Percentiles rank a stretch among this genome's conserved stretches.
phyloP scores from a whole-genome alignment of 129 eudicot genomes.

The Arctium minus region DNA sequence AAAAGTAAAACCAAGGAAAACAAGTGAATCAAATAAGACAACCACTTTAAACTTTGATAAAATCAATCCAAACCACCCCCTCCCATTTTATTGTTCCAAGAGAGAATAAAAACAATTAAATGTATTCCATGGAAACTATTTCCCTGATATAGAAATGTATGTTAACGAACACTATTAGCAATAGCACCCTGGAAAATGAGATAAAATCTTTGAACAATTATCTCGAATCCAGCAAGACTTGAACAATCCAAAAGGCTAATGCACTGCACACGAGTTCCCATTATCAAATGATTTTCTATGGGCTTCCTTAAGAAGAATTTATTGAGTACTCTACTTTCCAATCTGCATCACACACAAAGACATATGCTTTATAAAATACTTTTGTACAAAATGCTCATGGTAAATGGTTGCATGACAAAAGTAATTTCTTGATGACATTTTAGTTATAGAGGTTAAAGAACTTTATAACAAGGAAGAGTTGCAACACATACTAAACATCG shows the following conservation, averaged over 20 bases:
- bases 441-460: background rate
- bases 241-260: slow-evolving; percentile 64
- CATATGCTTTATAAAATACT: background rate
- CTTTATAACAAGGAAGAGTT: background rate
- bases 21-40: too few relatives aligned
- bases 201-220: slow-evolving; percentile 66
- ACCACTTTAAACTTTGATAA: too few relatives aligned
- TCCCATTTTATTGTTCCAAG: too few relatives aligned
- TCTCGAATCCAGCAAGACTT: slow-evolving; percentile 54
- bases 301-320: slow-evolving; percentile 90
- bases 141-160: background rate
- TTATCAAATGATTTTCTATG: slow-evolving; percentile 64
- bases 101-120: background rate
- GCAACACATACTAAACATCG: background rate
- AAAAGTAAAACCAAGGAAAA: too few relatives aligned
- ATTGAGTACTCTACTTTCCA: slow-evolving; percentile 72
- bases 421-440: background rate
- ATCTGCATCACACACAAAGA: slow-evolving; percentile 38
- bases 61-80: background rate
- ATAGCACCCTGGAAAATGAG: slow-evolving; percentile 64
- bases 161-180: background rate
- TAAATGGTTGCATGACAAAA: slow-evolving; percentile 6
- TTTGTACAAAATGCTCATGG: background rate
- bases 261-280: slow-evolving; percentile 63
- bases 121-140: background rate